Evolutionary conservation across 805 yeast species (phyloP).

Genomic region (Blastobotrys mokoenaii): DNA sequence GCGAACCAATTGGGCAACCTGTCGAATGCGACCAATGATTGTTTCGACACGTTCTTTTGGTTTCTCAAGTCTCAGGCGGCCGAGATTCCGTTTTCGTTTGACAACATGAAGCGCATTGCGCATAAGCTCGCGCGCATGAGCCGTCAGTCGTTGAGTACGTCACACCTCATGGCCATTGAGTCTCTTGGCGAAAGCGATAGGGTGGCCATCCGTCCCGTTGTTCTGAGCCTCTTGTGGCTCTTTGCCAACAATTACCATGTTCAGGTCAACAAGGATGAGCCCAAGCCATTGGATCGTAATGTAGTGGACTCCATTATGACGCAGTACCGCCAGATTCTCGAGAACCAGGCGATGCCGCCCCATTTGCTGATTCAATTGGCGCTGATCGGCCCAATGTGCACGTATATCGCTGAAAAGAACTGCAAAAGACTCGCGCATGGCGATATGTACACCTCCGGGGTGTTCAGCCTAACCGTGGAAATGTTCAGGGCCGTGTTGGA

Average conservation of each 20-base stretch:
- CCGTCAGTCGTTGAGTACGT: background rate
- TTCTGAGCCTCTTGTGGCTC: background rate
- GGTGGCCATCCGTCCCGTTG: background rate
- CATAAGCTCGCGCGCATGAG: background rate
- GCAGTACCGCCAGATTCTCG: background rate
- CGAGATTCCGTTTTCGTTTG: slow-evolving; percentile 7
- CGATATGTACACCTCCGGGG: background rate
- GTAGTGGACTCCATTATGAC: too few relatives aligned
- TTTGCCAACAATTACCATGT: background rate
- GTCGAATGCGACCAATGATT: background rate
- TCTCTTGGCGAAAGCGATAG: background rate
- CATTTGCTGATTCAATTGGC: slow-evolving; percentile 20
- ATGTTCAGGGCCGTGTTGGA: background rate
- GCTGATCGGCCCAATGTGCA: slow-evolving; percentile 17
- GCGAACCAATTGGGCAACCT: slow-evolving; percentile 10
- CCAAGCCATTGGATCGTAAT: too few relatives aligned
- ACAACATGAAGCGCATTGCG: slow-evolving; percentile 4
- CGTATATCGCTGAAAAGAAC: background rate
- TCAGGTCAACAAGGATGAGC: background rate
- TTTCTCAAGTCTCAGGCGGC: slow-evolving; percentile 7
- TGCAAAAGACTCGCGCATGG: background rate
- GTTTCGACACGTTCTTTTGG: slow-evolving; percentile 8
- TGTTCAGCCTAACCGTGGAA: background rate
- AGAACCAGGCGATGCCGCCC: slow-evolving; percentile 2
- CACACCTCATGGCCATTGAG: background rate